Percentiles rank a stretch among this genome's conserved stretches.
These are phyloP conservation scores for Torulaspora pretoriensis DNA, from an alignment of 1,139 yeast genomes.

Conservation along the genomic window DNA sequence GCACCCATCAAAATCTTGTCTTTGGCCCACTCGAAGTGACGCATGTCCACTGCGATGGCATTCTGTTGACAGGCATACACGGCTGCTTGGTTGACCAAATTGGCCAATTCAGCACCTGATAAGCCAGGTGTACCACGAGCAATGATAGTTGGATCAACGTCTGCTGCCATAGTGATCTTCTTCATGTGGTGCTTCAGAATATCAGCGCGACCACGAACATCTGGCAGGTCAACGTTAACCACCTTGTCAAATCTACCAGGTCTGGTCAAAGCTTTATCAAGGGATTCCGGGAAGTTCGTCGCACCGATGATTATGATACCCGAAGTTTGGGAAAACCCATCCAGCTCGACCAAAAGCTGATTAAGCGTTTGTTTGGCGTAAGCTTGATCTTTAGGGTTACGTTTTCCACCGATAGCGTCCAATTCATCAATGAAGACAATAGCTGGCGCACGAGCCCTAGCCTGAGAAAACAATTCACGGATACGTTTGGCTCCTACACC, in stretches of 20 bases:
- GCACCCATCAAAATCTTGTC: slow-evolving; percentile 98
- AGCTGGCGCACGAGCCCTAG: slow-evolving; percentile 94
- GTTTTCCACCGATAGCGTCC: slow-evolving; percentile 97
- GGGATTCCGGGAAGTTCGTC: slow-evolving; percentile 93
- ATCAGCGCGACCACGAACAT: slow-evolving; percentile 94
- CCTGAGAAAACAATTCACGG: slow-evolving; percentile 87
- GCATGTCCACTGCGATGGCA: slow-evolving; percentile 86
- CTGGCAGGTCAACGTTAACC: slow-evolving; percentile 93
- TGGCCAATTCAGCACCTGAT: slow-evolving; percentile 95
- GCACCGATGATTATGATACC: slow-evolving; percentile 98
- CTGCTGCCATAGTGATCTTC: slow-evolving; percentile 78
- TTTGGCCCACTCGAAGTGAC: slow-evolving; percentile 97
- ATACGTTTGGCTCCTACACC: slow-evolving; percentile 99
- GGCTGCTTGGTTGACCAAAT: slow-evolving; percentile 96
- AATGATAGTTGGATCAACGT: slow-evolving; percentile 80
- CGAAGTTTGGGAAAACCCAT: slow-evolving; percentile 88
- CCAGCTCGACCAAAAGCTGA: slow-evolving; percentile 91
- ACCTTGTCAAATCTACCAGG: slow-evolving; percentile 98
- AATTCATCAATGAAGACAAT: slow-evolving; percentile 94
- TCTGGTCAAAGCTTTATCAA: slow-evolving; percentile 94
- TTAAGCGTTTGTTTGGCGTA: slow-evolving; percentile 96
- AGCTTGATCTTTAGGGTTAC: slow-evolving; percentile 97
- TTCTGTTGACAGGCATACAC: slow-evolving; percentile 90
- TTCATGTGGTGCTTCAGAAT: slow-evolving; percentile 89
- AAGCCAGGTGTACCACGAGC: slow-evolving; percentile 98